Conservation (phyloP, 1,284 basidiomycete genomes). For the Ganoderma resinaceum region DNA sequence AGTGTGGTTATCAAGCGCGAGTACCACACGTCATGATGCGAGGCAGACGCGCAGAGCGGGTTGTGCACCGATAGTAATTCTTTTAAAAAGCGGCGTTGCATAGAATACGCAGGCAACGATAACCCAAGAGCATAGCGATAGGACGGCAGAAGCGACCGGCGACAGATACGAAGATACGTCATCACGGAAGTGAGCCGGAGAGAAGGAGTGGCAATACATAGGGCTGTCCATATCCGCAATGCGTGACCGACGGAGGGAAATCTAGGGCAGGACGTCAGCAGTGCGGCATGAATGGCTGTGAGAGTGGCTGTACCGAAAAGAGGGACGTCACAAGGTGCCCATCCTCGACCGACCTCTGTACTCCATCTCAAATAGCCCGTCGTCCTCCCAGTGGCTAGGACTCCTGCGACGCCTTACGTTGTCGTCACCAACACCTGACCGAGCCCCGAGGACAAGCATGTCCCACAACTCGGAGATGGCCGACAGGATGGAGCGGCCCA, state of each 20-base stretch:
- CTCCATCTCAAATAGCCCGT: constrained; percentile 70
- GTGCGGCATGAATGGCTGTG: neutral
- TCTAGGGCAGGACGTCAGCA: constrained; percentile 4
- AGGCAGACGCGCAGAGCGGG: neutral
- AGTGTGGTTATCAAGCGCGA: neutral
- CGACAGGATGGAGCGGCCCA: constrained; percentile 57
- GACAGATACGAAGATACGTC: neutral
- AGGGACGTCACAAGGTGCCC: neutral
- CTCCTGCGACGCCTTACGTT: constrained; percentile 41
- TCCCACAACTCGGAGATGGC: constrained; percentile 55
- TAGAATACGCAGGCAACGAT: neutral
- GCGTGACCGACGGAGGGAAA: neutral
- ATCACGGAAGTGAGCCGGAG: neutral
- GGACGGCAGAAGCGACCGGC: neutral
- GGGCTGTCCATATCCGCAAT: neutral
- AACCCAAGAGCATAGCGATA: neutral
- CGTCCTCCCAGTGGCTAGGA: constrained; percentile 42
- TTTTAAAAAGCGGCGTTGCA: neutral
- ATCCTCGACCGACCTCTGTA: constrained; percentile 42
- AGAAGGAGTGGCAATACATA: constrained; percentile 1
- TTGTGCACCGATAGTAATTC: neutral
- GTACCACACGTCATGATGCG: neutral
- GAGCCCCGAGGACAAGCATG: constrained; percentile 38
- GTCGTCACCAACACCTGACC: constrained; percentile 38
- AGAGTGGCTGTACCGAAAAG: neutral